Base-by-base conservation (phyloP, 768 basidiomycete genomes). In the Lactarius pseudohatsudake region DNA sequence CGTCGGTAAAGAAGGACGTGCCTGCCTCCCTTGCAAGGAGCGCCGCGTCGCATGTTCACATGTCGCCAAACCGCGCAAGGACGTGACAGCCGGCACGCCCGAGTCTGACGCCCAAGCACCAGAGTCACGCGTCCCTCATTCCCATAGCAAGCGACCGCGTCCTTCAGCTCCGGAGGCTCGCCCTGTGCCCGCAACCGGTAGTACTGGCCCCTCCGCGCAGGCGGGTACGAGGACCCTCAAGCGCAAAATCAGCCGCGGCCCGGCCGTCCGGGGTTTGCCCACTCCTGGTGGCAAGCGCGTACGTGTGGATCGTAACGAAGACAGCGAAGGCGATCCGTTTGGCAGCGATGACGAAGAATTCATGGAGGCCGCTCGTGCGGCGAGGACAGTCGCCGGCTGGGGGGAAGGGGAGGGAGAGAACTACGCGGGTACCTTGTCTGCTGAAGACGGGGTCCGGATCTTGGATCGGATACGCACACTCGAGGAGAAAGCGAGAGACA, bases 11-110 rank as follows among this genome's bases (percentile, higher is more conserved):
- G 66, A 67, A 30, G 66, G 66, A 7, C 62, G 66, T 4, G 66
- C 66, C 22, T 67, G 66, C 57, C 62, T 67, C 6, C 66, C 66
- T 30, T 67, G 66, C 66, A 67, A 67, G 66, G 66, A 67, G 28
- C 66, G 66, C 58, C 66, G 66, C 26, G 66, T 67, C 34, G 66
- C 66, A 45, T 67, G 66, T 58, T 67, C 66, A 36, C 66, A 67
- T 47, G 66, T 67, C 57, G 66, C 66, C 40, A 67, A 67, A 40
- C 62, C 66, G 4, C 66, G 66, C n/a, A 67, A 64, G 58, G 66
- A 67, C 50, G 62, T 60, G 4, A 38, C 66, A 11, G 61, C 43
- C 20, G 66, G 57, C 10, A 59, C 66, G 16, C 66, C 66, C 8
- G 66, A 67, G 58, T 67, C 66, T 28, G 66, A 67, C 4, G 34